Conservation (phyloP, 257 asterid species). For the Jacaranda copaia region DNA sequence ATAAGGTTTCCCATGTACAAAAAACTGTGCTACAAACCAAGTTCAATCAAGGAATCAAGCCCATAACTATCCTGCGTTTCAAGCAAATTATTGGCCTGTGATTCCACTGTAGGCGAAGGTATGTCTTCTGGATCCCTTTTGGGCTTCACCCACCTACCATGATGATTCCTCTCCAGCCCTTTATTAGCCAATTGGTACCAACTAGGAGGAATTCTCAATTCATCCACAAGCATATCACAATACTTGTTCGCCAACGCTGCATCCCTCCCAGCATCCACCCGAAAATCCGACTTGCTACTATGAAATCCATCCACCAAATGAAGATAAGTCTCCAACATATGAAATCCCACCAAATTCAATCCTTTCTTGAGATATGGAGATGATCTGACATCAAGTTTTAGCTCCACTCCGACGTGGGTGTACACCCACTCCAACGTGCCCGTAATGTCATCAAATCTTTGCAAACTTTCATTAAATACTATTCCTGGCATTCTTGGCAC, state of each 20-base stretch:
- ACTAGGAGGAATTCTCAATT: conserved; percentile 63
- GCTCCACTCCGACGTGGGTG: conserved; percentile 79
- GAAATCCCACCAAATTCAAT: conserved; percentile 65
- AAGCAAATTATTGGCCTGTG: conserved; percentile 4
- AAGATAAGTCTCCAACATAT: conserved; percentile 78
- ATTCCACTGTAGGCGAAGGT: conserved; percentile 58
- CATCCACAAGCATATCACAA: conserved; percentile 82
- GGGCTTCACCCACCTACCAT: conserved; percentile 87
- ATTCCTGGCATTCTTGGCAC: conserved; percentile 83
- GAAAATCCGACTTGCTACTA: conserved; percentile 49
- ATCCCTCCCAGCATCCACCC: conserved; percentile 70
- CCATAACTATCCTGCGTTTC: conserved; percentile 33
- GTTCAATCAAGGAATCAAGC: conserved; percentile 32
- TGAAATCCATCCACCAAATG: conserved; percentile 73
- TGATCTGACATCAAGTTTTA: conserved; percentile 62
- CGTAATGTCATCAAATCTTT: conserved; percentile 68
- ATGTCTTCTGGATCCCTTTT: conserved; percentile 69
- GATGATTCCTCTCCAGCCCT: conserved; percentile 60
- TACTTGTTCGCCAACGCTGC: conserved; percentile 77
- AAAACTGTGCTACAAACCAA: background rate
- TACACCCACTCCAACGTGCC: conserved; percentile 87
- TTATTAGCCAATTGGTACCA: conserved; percentile 80
- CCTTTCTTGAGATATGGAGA: conserved; percentile 68
- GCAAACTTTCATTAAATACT: conserved; percentile 72
- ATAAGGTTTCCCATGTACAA: background rate